Conservation (phyloP, 805 yeast species). For the Candida taoyuanica region DNA sequence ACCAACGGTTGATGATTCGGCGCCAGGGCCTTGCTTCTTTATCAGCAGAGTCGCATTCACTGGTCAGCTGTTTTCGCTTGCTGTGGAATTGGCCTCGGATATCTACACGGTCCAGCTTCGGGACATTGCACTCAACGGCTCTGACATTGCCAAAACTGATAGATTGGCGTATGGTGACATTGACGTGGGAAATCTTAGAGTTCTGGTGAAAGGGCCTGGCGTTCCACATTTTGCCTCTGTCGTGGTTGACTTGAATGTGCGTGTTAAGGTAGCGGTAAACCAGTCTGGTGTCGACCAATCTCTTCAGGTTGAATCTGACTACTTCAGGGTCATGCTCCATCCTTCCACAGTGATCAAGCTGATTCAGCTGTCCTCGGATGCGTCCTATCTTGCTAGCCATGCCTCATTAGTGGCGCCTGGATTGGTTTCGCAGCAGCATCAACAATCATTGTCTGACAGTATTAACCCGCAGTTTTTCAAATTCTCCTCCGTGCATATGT, state of each 20-base stretch:
- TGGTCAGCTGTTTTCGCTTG: slow-evolving; percentile 6
- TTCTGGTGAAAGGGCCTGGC: slow-evolving; percentile 27
- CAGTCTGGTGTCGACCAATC: slow-evolving; percentile 34
- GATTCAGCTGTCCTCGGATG: slow-evolving; percentile 13
- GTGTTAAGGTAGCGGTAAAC: slow-evolving; percentile 39
- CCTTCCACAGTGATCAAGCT: slow-evolving; percentile 42
- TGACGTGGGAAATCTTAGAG: slow-evolving; percentile 24
- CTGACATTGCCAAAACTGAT: slow-evolving; percentile 8
- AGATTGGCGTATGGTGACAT: slow-evolving; percentile 22
- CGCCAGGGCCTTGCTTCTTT: neutral
- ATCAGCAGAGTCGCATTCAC: slow-evolving; percentile 9
- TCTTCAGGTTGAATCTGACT: slow-evolving; percentile 54
- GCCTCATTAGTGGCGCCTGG: neutral
- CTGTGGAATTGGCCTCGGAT: slow-evolving; percentile 2
- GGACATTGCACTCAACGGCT: slow-evolving; percentile 8
- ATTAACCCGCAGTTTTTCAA: slow-evolving; percentile 1
- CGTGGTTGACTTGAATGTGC: slow-evolving; percentile 42
- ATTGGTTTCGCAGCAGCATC: neutral
- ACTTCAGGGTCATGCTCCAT: slow-evolving; percentile 53
- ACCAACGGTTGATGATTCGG: too few species aligned
- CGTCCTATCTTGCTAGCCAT: slow-evolving; percentile 1
- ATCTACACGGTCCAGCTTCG: slow-evolving; percentile 10
- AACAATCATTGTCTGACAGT: neutral
- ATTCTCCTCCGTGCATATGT: slow-evolving; percentile 48
- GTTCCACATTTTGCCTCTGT: slow-evolving; percentile 37